Evolutionary conservation across 2,329 filamentous ascomycete species (phyloP), one percentile per base, ranked within the genome.

Genomic region (Leptographium galeiforme): DNA sequence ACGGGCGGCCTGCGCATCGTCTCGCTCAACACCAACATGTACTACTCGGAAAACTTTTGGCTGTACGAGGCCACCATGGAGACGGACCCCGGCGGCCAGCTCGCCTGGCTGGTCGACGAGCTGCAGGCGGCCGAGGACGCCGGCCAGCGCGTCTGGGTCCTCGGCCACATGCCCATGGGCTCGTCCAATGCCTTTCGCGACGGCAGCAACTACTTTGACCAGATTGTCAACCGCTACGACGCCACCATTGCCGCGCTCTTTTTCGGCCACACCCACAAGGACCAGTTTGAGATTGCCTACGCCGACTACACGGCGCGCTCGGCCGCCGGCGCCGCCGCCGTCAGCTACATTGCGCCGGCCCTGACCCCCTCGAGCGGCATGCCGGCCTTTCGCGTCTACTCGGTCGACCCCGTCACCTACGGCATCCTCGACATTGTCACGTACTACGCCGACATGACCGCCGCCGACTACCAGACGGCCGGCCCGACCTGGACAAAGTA

Each of bases 11-110:
- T 81, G 18, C 70, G 74, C 19, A 63, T 82, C 58, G 79, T 81
- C 60, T 78, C 76, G 12, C 67, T 80, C 58, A 80, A 77, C 66
- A 79, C 75, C 32, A 78, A 79, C 60, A 64, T 79, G 56, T 79
- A 75, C 64, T 80, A 81, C 61, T 70, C 68, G 13, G 66, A 73
- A 55, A 81, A 82, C 65, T 78, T 76, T 60, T 76, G 72, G 66
- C 61, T 77, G 40, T 81, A 78, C 59, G 67, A 72, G 57, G 67
- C 71, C 41, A 66, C 68, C 2, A 72, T 78, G 67, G 64, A 72
- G 41, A 61, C 61, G n/a, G 77, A 80, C 58, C 77, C 77, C 1
- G 70, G 70, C 60, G 66, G 66, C 8, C 72, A 79, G 61, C 64
- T 81, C 2, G 65, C 68, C n/a, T 80, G 76, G 76, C 67, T 81